phyloP scores from a whole-genome alignment of 495 filamentous ascomycete genomes.

The Podospora comata region DNA sequence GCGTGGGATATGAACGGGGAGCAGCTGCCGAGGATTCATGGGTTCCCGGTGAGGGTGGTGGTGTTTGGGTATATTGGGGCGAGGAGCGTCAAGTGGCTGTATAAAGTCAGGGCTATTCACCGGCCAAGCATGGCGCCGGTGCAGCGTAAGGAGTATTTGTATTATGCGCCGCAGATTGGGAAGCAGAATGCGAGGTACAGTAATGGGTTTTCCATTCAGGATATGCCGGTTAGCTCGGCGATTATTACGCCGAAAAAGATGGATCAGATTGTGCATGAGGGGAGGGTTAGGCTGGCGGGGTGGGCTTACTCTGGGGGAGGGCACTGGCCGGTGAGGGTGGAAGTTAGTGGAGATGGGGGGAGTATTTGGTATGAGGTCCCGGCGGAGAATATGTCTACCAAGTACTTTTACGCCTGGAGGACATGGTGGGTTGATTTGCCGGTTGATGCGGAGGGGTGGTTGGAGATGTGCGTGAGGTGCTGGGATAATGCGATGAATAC shows the following conservation, averaged over 20 bases:
- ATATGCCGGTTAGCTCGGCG: slow-evolving; percentile 60
- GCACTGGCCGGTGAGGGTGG: slow-evolving; percentile 56
- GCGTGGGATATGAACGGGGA: slow-evolving; percentile 71
- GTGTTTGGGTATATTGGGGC: slow-evolving; percentile 64
- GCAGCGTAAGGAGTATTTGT: slow-evolving; percentile 55
- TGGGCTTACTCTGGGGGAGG: slow-evolving; percentile 63
- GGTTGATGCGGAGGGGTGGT: slow-evolving; percentile 57
- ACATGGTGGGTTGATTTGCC: slow-evolving; percentile 53
- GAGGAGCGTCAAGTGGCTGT: slow-evolving; percentile 57
- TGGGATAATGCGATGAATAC: slow-evolving; percentile 60
- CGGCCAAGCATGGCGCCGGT: slow-evolving; percentile 42
- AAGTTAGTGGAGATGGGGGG: slow-evolving; percentile 56
- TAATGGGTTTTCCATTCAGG: slow-evolving; percentile 59
- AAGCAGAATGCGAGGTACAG: slow-evolving; percentile 56
- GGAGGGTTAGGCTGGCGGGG: slow-evolving; percentile 49
- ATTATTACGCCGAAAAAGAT: slow-evolving; percentile 56
- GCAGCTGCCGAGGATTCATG: slow-evolving; percentile 62
- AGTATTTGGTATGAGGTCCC: slow-evolving; percentile 55
- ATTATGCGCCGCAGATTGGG: slow-evolving; percentile 57
- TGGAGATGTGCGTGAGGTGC: slow-evolving; percentile 54
- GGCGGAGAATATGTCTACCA: slow-evolving; percentile 47
- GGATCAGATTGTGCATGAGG: slow-evolving; percentile 53
- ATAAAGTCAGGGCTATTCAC: slow-evolving; percentile 49
- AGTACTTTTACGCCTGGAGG: slow-evolving; percentile 56
- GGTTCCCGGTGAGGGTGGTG: slow-evolving; percentile 59